Base-by-base conservation (phyloP, 148 eudicot genomes). In the Polygonum maritimum region DNA sequence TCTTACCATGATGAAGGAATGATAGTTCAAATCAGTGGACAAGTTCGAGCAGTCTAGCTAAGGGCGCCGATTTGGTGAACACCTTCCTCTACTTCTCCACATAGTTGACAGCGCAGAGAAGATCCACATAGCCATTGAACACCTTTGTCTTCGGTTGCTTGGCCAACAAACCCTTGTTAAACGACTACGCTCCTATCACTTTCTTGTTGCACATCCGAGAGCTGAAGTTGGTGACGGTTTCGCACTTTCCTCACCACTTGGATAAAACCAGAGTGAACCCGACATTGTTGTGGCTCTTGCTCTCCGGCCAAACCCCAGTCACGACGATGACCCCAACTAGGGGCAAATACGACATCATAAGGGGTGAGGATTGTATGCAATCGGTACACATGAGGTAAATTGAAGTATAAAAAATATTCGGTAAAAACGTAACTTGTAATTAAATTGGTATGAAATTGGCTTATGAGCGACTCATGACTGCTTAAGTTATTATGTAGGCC, bases 151-250 rank as follows among this genome's bases (percentile, higher is more conserved):
- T 51, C 3, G 16, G 49, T 7, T 21, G 18, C 10, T 2, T 0
- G 1, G 36, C 58, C 12, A 21, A 2, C 10, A n/a, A 0, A 2
- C 76, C 83, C 60, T 73, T 80, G 83, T 71, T 39, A 38, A 83
- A 83, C 15, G 69, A 78, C 7, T 62, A 55, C 7, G 86, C 81
- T 5, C 83, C 86, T 5, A 83, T 78, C 2, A 80, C 75, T 41
- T 78, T 83, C 58, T 57, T 48, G 33, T 74, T 74, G 62, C 76
- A 74, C 76, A 48, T 48, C 13, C 40, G 35, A 7, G 76, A 51
- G 76, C 31, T 35, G 41, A 74, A 74, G 5, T 48, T 12, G 2
- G 48, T 51, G 0, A 62, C 76, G 7, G 48, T 13, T 69, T 76
- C 44, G 8, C 79, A 76, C 0, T 1, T 36, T 4, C 74, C 79